Evolutionary conservation across 2,329 filamentous ascomycete species (phyloP).

Genomic region (Aspergillus arachidicola): DNA sequence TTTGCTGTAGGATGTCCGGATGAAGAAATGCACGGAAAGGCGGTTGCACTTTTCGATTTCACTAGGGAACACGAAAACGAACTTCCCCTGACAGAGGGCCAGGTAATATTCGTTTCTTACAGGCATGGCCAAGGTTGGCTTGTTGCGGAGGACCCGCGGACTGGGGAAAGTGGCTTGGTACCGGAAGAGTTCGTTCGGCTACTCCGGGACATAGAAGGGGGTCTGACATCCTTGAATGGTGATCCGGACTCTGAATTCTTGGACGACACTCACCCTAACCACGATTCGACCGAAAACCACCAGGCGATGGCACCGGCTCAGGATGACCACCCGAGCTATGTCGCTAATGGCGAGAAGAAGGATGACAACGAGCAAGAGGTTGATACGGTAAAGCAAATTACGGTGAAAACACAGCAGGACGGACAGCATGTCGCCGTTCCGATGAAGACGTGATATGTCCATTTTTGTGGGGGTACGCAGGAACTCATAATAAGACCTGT

Average conservation of each 20-base stretch:
- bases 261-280: constrained; percentile 55
- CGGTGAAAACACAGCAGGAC: constrained; percentile 19
- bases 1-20: constrained; percentile 94
- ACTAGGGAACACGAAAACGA: constrained; percentile 95
- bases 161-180: constrained; percentile 88
- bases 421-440: constrained; percentile 8
- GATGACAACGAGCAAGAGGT: constrained; percentile 36
- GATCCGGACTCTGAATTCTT: constrained; percentile 48
- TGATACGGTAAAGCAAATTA: constrained; percentile 37
- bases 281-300: constrained; percentile 53
- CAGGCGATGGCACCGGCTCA: constrained; percentile 36
- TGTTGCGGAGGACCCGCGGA: constrained; percentile 93
- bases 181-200: constrained; percentile 95
- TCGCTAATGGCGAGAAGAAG: constrained; percentile 27
- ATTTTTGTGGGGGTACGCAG: neutral
- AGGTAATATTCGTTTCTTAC: constrained; percentile 96
- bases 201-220: constrained; percentile 89
- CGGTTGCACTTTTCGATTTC: constrained; percentile 94
- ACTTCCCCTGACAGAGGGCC: constrained; percentile 85
- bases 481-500: neutral
- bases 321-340: constrained; percentile 22
- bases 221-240: constrained; percentile 70
- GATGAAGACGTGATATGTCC: constrained; percentile 12
- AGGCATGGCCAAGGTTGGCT: constrained; percentile 96
- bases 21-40: constrained; percentile 96